These are phyloP conservation scores for Chlorella sp. DNA, from an alignment of 139 green algal genomes.

Conservation along the genomic window DNA sequence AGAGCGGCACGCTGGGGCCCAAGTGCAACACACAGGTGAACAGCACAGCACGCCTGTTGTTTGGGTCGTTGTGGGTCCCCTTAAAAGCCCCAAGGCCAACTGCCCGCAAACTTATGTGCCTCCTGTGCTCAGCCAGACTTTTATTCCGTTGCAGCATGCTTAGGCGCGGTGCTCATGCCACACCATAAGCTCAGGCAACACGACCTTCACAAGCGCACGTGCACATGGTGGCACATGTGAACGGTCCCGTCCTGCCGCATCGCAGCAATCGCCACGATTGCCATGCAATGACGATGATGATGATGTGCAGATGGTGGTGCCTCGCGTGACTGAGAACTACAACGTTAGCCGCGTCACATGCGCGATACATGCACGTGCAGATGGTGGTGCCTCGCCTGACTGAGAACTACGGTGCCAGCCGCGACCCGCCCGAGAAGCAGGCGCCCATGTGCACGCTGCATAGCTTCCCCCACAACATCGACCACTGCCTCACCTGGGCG, in stretches of 20 bases:
- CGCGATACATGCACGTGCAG: constrained; percentile 84
- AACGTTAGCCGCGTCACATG: constrained; percentile 78
- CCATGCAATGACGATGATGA: no score
- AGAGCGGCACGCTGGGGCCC: constrained; percentile 90
- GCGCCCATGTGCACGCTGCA: constrained; percentile 99
- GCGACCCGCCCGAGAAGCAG: constrained; percentile 91
- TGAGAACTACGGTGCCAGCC: constrained; percentile 92
- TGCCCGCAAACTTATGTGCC: no score
- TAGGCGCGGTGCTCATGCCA: no score
- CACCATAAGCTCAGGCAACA: no score
- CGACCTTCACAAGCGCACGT: no score
- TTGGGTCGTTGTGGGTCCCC: no score
- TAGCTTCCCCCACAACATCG: constrained; percentile 99
- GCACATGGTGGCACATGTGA: no score
- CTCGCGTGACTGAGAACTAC: constrained; percentile 96
- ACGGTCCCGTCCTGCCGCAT: no score
- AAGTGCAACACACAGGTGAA: constrained; percentile 96
- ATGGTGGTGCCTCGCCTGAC: constrained; percentile 84
- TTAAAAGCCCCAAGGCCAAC: no score
- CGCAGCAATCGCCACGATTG: no score
- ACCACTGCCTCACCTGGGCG: constrained; percentile 93
- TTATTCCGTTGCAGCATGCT: no score
- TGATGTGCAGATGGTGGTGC: constrained; percentile 73
- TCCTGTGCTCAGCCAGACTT: no score
- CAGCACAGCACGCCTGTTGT: not conserved